phyloP scores from a whole-genome alignment of 2,329 filamentous ascomycete species.

The Zymoseptoria ardabiliae region DNA sequence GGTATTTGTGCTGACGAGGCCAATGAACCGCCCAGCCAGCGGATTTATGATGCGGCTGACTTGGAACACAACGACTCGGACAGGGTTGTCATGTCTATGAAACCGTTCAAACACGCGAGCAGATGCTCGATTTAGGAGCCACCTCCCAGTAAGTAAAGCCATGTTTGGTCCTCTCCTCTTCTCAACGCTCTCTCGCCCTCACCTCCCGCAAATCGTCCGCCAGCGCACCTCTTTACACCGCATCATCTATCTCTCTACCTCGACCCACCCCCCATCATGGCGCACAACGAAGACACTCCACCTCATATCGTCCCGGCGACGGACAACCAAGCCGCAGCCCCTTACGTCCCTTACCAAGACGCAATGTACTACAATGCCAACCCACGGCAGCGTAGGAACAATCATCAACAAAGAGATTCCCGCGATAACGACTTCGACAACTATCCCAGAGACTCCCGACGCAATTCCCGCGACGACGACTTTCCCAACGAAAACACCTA shows the following conservation, averaged over 20 bases:
- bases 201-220: neutral
- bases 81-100: neutral
- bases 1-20: neutral
- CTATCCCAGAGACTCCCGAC: neutral
- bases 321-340: neutral
- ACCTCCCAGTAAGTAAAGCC: neutral
- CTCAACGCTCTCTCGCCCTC: neutral
- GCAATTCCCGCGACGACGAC: neutral
- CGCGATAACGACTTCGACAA: neutral
- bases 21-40: neutral
- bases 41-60: neutral
- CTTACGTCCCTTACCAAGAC: slow-evolving; percentile 9
- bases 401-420: neutral
- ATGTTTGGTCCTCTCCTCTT: neutral
- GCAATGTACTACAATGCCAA: slow-evolving; percentile 5
- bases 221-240: neutral
- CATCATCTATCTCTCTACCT: neutral
- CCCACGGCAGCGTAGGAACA: neutral
- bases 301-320: neutral
- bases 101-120: neutral
- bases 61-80: neutral
- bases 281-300: neutral
- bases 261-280: neutral
- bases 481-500: neutral
- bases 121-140: neutral